Base-by-base conservation (phyloP, 2,329 filamentous ascomycete species). In the Alternaria sp. region DNA sequence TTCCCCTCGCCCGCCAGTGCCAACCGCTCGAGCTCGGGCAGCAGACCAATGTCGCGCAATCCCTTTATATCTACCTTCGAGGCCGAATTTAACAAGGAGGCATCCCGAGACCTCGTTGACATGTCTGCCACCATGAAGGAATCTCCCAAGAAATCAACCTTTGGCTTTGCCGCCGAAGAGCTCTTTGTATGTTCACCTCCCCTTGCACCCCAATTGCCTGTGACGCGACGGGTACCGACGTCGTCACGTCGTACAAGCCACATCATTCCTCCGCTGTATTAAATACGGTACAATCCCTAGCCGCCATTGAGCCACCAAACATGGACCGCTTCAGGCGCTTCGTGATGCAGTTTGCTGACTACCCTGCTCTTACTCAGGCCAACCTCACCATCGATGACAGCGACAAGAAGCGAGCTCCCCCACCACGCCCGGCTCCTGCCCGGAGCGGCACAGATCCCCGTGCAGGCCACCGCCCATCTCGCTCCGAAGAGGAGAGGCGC, bases 11-110 rank as follows among this genome's bases (percentile, higher is more conserved):
- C 74, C 58, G 46, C 79, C 79, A 64, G 89, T 86, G 63, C 60
- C 54, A 56, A 69, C 59, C 70, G 68, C 62, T 66, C 64, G 53
- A 71, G 66, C 54, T 66, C 88, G 85, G 86, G 87, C 79, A 86
- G 88, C 78, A 85, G 89, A 73, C 89, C 89, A 57, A 79, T 88
- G 60, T 92, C 90, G 70, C 87, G 87, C 77, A 94, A 94, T 71
- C 91, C 91, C 36, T 94, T 94, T 75, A 85, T 93, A 65, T 90
- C 91, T 70, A 82, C 84, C 60, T 81, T 82, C 65, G 79, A 80
- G 66, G 72, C 78, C 53, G 74, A 81, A 54, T 77, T 77, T 59
- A 77, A 74, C 74, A 79, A 77, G 62, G 70, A 77, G 66, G 74
- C 75, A 22, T 53, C 66, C 32, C 68, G 64, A 43, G 66, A 76